Evolutionary conservation across 1,139 yeast species (phyloP), one percentile per base, ranked within the genome.

Genomic region (Hyphopichia wangnamkhiaoensis): DNA sequence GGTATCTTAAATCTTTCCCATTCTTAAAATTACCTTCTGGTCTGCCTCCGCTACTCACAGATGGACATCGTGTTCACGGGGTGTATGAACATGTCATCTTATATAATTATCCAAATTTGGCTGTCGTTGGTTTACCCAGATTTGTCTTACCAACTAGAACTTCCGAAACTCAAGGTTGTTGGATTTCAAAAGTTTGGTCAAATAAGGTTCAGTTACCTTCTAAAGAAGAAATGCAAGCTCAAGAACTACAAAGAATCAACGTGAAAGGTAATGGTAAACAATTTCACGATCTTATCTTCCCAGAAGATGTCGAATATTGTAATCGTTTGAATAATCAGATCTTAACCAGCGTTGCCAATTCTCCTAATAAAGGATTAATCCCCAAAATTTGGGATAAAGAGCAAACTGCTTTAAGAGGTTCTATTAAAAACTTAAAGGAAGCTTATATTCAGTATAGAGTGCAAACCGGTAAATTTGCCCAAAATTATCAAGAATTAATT

Each of bases 101-200:
- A 49, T 68, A 66, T 32, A 65, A 71, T 32, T 82, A 79, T 49
- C 84, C 86, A 2, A 71, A 82, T 2, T 52, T 83, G 42, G 80
- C 78, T 2, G 63, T 81, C 33, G 63, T 78, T 20, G 76, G 80
- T 2, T 59, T 77, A 39, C 76, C 80, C 10, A 65, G 76, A 43
- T 67, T 69, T 45, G 74, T 79, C 13, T 66, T 82, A 13, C 86
- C 88, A 1, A 76, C 82, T 47, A 76, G 84, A 35, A 53, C 74
- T 2, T 70, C 83, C 2, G 88, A 83, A 51, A 58, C 77, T 10
- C 87, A 82, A 50, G 83, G 78, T 2, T 68, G 78, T 4, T 69
- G 77, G 50, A 60, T 80, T 27, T 76, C 81, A 10, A 70, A 84
- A 46, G 71, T 80, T 4, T 80, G 79, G 67, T 58, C 71, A 3